Evolutionary conservation across 768 basidiomycete species (phyloP).

Genomic region (Cystofilobasidium capitatum): DNA sequence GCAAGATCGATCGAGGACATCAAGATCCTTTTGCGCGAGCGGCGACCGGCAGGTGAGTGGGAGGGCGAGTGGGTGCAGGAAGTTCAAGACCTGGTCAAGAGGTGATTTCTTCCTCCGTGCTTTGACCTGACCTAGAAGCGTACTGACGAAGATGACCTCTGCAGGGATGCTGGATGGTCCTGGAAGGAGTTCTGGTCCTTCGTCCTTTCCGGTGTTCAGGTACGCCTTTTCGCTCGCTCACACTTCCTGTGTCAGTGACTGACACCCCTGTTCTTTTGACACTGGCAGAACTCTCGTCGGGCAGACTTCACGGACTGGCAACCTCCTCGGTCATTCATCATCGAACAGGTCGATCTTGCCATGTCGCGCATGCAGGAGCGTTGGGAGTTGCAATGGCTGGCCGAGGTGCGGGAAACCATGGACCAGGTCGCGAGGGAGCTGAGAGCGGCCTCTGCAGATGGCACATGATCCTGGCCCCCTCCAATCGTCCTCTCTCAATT

Average conservation of each 20-base stretch:
- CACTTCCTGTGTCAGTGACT: background rate
- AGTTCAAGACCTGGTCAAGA: constrained; percentile 11
- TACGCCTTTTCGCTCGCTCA: background rate
- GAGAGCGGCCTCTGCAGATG: background rate
- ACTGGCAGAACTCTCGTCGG: background rate
- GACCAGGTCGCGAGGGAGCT: background rate
- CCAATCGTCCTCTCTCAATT: no score
- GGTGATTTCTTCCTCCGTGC: background rate
- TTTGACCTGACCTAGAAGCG: no score
- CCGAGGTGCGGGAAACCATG: background rate
- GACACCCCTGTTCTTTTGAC: background rate
- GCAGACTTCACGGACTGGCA: background rate
- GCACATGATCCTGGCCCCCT: no score
- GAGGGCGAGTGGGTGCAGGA: constrained; percentile 11
- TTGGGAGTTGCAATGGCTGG: background rate
- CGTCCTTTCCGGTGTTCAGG: constrained; percentile 6
- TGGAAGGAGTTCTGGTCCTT: constrained; percentile 22
- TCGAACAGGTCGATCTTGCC: background rate
- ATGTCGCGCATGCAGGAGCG: background rate
- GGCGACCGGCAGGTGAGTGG: background rate
- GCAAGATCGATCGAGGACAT: constrained; percentile 14
- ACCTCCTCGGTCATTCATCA: background rate
- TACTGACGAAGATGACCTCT: background rate
- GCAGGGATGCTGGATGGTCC: constrained; percentile 18
- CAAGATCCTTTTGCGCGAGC: background rate